Conservation (phyloP, 2,329 filamentous ascomycete genomes). For the Epicoccum sorghinum region DNA sequence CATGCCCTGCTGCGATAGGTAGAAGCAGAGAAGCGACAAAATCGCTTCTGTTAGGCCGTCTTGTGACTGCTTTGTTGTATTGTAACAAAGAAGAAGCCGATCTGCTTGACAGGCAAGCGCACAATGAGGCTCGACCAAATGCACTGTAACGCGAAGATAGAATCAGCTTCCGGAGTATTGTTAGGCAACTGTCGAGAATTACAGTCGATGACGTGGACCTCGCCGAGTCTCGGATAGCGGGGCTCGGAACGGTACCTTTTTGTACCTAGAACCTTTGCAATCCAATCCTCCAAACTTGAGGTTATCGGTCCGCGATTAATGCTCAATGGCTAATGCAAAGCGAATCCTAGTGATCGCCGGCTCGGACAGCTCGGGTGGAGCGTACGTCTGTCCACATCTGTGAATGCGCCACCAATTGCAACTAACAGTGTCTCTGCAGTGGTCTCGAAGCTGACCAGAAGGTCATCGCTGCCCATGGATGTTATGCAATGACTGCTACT, state of each 20-base stretch:
- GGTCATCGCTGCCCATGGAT: slow-evolving; percentile 87
- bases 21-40: too few species aligned
- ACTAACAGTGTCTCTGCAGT: slow-evolving; percentile 55
- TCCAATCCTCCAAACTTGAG: slow-evolving; percentile 5
- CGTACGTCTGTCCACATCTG: slow-evolving; percentile 60
- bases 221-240: slow-evolving; percentile 34
- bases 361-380: slow-evolving; percentile 89
- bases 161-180: not conserved
- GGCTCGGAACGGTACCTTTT: slow-evolving; percentile 20
- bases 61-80: too few species aligned
- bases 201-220: slow-evolving; percentile 30
- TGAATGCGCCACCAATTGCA: slow-evolving; percentile 18
- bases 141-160: not conserved
- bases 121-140: too few species aligned
- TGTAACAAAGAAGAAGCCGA: too few species aligned
- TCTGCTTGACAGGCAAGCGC: too few species aligned
- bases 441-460: slow-evolving; percentile 96
- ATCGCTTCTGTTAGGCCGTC: too few species aligned
- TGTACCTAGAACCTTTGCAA: slow-evolving; percentile 16
- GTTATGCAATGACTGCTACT: slow-evolving; percentile 95
- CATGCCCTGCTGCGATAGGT: too few species aligned
- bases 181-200: not conserved
- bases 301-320: not conserved
- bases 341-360: slow-evolving; percentile 83
- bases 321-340: slow-evolving; percentile 39